Base-by-base conservation (phyloP, 2,329 filamentous ascomycete species). In the Metarhizium guizhouense region DNA sequence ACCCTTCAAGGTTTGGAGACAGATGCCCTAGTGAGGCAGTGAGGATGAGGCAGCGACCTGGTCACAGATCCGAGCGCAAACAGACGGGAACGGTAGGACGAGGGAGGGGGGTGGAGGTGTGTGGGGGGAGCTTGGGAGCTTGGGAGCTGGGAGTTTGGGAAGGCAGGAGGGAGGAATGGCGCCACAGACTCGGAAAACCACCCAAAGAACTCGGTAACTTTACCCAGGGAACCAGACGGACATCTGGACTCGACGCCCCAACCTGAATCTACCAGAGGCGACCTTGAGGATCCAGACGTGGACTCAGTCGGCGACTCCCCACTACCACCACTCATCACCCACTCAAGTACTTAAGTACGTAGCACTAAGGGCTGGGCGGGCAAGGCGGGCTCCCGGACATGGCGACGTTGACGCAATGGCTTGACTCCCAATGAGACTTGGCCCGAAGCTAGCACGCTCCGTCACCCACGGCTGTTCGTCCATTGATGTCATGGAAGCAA, bases 321-420 rank as follows among this genome's bases (percentile, higher is more conserved):
- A 25, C 25, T 25, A 25, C 25, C 25, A 25, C 25, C 25, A 25
- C 25, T 25, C 25, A 25, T 25, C 25, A 25, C 25, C 25, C 25
- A 25, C 25, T 25, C 25, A 25, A 25, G 25, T 4, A 25, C 25
- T 25, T 4, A 25, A 25, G 25, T 4, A 25, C 25, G 25, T 25
- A 25, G 25, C 25, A 25, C 25, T 25, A 25, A 25, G 25, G 25
- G 25, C 25, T 25, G 25, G 25, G 25, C 25, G 25, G 25, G 25
- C 25, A 25, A 25, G 25, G 4, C 25, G 25, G 25, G 25, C 25
- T 25, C 25, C 25, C 25, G 25, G 25, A 25, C 25, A 25, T 38
- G 50, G 38, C 43, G 20, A 42, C 34, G 51, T 53, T 53, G 55
- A 54, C 55, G 55, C 48, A 47, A 56, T 56, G 32, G 40, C 51